Conservation (phyloP, 2,329 filamentous ascomycete genomes). For the Whalleya microplaca region DNA sequence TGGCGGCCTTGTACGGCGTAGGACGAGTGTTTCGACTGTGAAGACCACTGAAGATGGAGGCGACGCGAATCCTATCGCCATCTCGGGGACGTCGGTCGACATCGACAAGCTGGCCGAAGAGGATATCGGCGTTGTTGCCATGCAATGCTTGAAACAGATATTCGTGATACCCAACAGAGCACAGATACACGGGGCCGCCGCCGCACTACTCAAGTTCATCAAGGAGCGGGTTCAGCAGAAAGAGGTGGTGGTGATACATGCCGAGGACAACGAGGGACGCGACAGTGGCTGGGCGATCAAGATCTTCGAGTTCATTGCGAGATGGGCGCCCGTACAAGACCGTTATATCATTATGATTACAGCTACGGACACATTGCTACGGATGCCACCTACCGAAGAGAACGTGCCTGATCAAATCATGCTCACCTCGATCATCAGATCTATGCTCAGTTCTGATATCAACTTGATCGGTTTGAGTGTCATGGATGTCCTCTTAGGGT, state of each 20-base stretch:
- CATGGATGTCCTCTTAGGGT: constrained; percentile 87
- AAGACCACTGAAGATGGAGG: constrained; percentile 67
- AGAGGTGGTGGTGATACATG: constrained; percentile 57
- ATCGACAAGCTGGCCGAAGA: constrained; percentile 90
- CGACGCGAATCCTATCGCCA: constrained; percentile 69
- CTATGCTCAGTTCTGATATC: constrained; percentile 81
- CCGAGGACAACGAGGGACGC: constrained; percentile 45
- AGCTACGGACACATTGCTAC: constrained; percentile 74
- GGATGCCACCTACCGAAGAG: constrained; percentile 69
- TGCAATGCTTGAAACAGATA: constrained; percentile 85
- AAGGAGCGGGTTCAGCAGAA: constrained; percentile 58
- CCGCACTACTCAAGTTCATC: constrained; percentile 75
- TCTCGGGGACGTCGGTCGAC: constrained; percentile 81
- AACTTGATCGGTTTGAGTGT: constrained; percentile 95
- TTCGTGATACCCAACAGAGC: constrained; percentile 80
- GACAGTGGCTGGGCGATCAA: constrained; percentile 78
- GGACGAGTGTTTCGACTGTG: constrained; percentile 80
- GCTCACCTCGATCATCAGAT: constrained; percentile 77
- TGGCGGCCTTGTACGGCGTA: constrained; percentile 65
- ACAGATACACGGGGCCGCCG: constrained; percentile 79
- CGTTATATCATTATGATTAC: constrained; percentile 88
- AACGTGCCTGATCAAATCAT: constrained; percentile 74
- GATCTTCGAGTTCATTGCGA: constrained; percentile 77
- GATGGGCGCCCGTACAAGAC: constrained; percentile 92
- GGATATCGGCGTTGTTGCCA: constrained; percentile 80